Percentiles rank a stretch among this genome's conserved stretches.
Conservation (phyloP, 164 flowering plant species). For the Chimonanthus praecox region DNA sequence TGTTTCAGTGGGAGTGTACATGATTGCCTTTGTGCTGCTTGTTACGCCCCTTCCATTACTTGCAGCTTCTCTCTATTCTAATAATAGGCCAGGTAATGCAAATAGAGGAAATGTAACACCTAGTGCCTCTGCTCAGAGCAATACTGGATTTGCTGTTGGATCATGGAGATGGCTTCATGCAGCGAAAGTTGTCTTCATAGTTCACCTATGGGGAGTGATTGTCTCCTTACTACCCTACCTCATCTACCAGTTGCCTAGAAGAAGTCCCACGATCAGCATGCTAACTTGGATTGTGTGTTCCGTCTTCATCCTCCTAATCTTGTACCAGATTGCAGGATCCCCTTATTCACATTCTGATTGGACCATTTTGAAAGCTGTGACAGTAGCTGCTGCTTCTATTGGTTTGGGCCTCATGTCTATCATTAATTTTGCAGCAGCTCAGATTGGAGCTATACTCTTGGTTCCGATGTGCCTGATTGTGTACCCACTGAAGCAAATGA, state of each 20-base stretch:
- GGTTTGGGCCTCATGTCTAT: slow-evolving; percentile 89
- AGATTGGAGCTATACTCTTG: slow-evolving; percentile 70
- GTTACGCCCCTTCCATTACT: slow-evolving; percentile 84
- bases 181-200: slow-evolving; percentile 56
- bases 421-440: slow-evolving; percentile 88
- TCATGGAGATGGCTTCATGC: slow-evolving; percentile 90
- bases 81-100: slow-evolving; percentile 12
- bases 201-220: slow-evolving; percentile 69
- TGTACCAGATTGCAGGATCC: slow-evolving; percentile 36
- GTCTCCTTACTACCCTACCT: slow-evolving; percentile 68
- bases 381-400: slow-evolving; percentile 58
- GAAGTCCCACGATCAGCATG: slow-evolving; percentile 36
- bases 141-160: slow-evolving; percentile 12
- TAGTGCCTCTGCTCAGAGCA: slow-evolving; percentile 9
- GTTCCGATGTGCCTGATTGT: slow-evolving; percentile 79
- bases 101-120: slow-evolving; percentile 12
- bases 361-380: slow-evolving; percentile 68
- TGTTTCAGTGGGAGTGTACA: slow-evolving; percentile 94
- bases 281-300: slow-evolving; percentile 58
- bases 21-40: slow-evolving; percentile 81
- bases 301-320: slow-evolving; percentile 30
- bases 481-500: slow-evolving; percentile 51
- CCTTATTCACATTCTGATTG: slow-evolving; percentile 41
- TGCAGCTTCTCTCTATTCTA: slow-evolving; percentile 76
- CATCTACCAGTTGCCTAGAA: slow-evolving; percentile 42